Evolutionary conservation across 495 filamentous ascomycete species (phyloP), one percentile per base, ranked within the genome.

Genomic region (Penicillium mononematosum): DNA sequence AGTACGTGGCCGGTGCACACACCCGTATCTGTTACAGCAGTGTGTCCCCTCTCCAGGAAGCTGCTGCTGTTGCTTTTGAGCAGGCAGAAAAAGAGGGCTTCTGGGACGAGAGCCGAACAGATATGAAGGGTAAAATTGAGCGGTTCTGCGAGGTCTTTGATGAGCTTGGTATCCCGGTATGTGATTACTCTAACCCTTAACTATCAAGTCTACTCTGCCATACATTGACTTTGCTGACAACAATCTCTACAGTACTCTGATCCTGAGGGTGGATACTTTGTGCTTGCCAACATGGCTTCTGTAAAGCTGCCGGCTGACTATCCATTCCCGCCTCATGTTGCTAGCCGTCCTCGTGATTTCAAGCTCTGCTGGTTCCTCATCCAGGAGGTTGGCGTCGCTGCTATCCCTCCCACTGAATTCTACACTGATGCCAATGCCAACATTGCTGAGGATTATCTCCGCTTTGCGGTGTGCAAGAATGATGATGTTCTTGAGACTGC

Each of bases 391-490:
- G 94, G 94, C 5, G 91, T 98, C 3, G 94, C 94, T 6, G 91
- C 92, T 2, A 98, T 98, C 59, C 94, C 94, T 3, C 94, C 94
- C 0, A 96, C 90, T 0, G 94, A 98, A 72, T 98, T 98, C 71
- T 97, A 97, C 64, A 96, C 91, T 20, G 82, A 87, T 44, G 76
- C 70, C 55, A 96, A 96, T 58, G 83, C 88, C 31, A 83, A 88
- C 58, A 86, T 96, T 63, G 94, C 86, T 4, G 89, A 96, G 81
- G 88, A 97, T 66, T 98, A 92, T 70, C 76, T 98, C 60, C 78
- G 94, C 39, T 98, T 98, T 74, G 94, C 94, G 3, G 93, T 98
- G 10, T 98, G 94, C 75, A 98, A 98, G 82, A 81, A 95, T 22
- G 92, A 98, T 67, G 82, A 90, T 36, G 84, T 98, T 12, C 73